A percentile compares a stretch with the other conserved stretches of the same genome.
phyloP scores from a whole-genome alignment of 169 alveolate species.

The Plasmodium billcollinsi region DNA sequence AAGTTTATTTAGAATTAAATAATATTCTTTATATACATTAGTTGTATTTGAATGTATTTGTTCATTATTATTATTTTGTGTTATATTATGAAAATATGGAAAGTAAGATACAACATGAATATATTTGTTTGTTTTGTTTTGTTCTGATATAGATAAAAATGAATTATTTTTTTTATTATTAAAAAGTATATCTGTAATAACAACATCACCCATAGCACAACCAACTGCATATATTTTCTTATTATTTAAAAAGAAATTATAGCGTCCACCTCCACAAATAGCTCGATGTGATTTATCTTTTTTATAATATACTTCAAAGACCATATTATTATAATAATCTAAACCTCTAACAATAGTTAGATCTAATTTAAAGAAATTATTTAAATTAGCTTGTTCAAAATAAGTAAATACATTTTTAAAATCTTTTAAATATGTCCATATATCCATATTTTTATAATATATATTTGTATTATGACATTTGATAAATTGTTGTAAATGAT shows the following conservation, averaged over 20 bases:
- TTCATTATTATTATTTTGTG: background rate
- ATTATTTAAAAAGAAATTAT: conserved; percentile 16
- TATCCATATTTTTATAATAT: background rate
- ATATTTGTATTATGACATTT: background rate
- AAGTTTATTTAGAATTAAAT: conserved; percentile 13
- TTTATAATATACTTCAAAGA: conserved; percentile 50
- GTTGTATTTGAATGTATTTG: background rate
- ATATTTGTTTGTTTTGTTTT: background rate
- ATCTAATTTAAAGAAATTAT: conserved; percentile 29
- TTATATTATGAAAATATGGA: conserved; percentile 6
- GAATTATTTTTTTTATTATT: conserved; percentile 2
- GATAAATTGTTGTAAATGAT: conserved; percentile 13
- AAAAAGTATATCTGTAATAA: conserved; percentile 51
- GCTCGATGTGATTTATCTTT: conserved; percentile 39
- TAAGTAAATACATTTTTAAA: conserved; percentile 10
- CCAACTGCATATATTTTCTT: conserved; percentile 42
- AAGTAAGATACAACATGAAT: conserved; percentile 46
- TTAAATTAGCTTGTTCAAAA: conserved; percentile 25
- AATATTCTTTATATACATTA: conserved; percentile 40
- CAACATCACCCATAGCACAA: conserved; percentile 75
- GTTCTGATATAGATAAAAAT: background rate
- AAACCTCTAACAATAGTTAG: conserved; percentile 56
- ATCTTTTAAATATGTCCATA: background rate
- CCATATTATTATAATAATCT: conserved; percentile 56
- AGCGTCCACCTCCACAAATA: conserved; percentile 75